Evolutionary conservation across 345 rosid genomes (phyloP), one percentile per base, ranked within the genome.

Genomic region (Gossypium anomalum): DNA sequence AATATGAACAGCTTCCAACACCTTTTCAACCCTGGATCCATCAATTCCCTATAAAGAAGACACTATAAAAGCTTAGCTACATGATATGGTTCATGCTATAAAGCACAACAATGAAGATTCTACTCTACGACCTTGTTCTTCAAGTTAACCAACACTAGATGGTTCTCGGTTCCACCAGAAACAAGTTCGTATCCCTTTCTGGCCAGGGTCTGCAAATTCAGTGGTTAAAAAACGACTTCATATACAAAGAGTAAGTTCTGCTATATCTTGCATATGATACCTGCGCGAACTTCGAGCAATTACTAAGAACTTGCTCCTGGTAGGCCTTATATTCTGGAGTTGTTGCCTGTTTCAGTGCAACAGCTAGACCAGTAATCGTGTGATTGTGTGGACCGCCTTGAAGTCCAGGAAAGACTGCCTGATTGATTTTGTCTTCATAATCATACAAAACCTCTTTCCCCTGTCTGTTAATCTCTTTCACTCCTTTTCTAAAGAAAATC

Each of bases 301-400:
- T 94, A 76, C 90, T 91, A 67, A 94, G 87, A 78, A 89, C 97
- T 86, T 94, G 99, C 82, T 91, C 99, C 81, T 94, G 99, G 79
- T 94, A 94, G 72, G 98, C 97, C 83, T 78, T 94, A 86, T 94
- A 94, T 84, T 91, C 99, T 59, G 90, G 84, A 78, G 97, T 91
- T 71, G 95, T 91, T 70, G 96, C 94, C 94, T 93, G 98, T 77
- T 92, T 94, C 84, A 92, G 69, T 73, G 98, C 96, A 82, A 94
- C 99, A 56, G 98, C 99, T 78, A 94, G 86, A 84, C 95, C 97
- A 71, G 98, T 58, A 71, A 94, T 92, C 49, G 98, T 94, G 91
- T 94, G 97, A 85, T 94, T 92, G 82, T 94, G 99, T 8, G 98
- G 99, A 19, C 98, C 98, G 67, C 99, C 99, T 89, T 94, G 99